These are phyloP conservation scores for Penicillium paradoxum DNA, from an alignment of 495 filamentous ascomycete genomes.

Conservation along the genomic window DNA sequence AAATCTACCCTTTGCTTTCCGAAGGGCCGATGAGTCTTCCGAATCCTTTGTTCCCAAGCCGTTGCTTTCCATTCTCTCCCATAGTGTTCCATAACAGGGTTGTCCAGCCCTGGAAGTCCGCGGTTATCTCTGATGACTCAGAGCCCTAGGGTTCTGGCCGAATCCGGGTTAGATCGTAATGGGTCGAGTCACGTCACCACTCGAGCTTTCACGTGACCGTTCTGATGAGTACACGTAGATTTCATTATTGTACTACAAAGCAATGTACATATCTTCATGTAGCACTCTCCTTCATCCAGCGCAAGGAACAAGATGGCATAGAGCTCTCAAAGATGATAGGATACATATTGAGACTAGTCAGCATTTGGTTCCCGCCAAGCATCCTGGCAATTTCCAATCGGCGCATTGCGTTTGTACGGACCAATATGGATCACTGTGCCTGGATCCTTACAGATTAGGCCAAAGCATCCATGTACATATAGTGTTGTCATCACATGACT, in stretches of 20 bases:
- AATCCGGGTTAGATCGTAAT: constrained; percentile 11
- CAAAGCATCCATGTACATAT: too few species aligned
- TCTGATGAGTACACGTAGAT: constrained; percentile 2
- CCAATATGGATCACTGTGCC: not conserved
- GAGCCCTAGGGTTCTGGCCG: constrained; percentile 14
- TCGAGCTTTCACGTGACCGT: constrained; percentile 9
- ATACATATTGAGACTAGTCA: too few species aligned
- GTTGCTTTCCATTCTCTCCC: not conserved
- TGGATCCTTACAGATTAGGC: constrained; percentile 20
- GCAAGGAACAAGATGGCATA: too few species aligned
- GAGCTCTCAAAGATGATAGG: too few species aligned
- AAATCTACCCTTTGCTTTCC: too few species aligned
- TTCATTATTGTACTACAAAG: not conserved
- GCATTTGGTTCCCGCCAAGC: too few species aligned
- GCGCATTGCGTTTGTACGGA: not conserved
- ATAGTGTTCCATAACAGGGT: too few species aligned
- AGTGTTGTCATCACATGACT: constrained; percentile 7
- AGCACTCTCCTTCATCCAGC: not conserved
- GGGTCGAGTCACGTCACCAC: constrained; percentile 13
- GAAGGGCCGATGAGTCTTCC: too few species aligned
- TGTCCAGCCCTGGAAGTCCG: not conserved
- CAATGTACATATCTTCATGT: not conserved
- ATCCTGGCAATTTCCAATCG: not conserved
- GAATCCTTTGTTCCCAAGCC: too few species aligned
- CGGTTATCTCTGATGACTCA: constrained; percentile 5